Base-by-base conservation (phyloP, 2,329 filamentous ascomycete genomes). In the Cladophialophora carrionii region DNA sequence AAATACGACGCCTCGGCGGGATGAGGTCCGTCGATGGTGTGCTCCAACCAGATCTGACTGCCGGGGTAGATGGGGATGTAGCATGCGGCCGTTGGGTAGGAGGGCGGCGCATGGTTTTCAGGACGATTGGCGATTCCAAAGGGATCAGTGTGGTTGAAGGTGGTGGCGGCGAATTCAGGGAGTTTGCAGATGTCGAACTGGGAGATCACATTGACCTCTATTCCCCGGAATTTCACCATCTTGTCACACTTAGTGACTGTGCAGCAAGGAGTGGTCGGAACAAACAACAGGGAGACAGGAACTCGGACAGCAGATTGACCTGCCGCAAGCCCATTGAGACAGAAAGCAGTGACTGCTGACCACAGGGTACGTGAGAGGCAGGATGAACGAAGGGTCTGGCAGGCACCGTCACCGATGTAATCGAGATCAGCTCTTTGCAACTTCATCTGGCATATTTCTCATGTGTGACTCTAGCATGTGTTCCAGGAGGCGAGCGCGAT, bases 11-110 rank as follows among this genome's bases (percentile, higher is more conserved):
- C 68, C 24, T 58, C 68, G 1, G 65, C 65, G 48, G 71, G 71
- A 48, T 72, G 71, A 31, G 71, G 70, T n/a, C 69, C 68, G 34
- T 72, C 71, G 52, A 72, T 61, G 37, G 64, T 62, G 61, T 72
- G 71, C 51, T 72, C 70, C 55, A 71, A 68, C 71, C 70, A 72
- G 59, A 72, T 68, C 57, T 72, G 70, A 22, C 66, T 61, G 46
- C 70, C 70, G 4, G 71, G 66, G 29, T 71, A 66, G 52, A 68
- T 68, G 12, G 71, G 70, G 24, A 71, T 61, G 46, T 68, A 68
- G 49, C 67, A 71, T 17, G 67, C 66, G 5, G 61, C 64, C 4
- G 57, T 61, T 22, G 67, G 64, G 43, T 48, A 66, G n/a, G 64
- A 52, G 6, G 51, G 24, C 17, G 61, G 5, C 20, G 26, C 14